Evolutionary conservation across 2,329 filamentous ascomycete genomes (phyloP), one percentile per base, ranked within the genome.

Genomic region (Endothia cerciana): DNA sequence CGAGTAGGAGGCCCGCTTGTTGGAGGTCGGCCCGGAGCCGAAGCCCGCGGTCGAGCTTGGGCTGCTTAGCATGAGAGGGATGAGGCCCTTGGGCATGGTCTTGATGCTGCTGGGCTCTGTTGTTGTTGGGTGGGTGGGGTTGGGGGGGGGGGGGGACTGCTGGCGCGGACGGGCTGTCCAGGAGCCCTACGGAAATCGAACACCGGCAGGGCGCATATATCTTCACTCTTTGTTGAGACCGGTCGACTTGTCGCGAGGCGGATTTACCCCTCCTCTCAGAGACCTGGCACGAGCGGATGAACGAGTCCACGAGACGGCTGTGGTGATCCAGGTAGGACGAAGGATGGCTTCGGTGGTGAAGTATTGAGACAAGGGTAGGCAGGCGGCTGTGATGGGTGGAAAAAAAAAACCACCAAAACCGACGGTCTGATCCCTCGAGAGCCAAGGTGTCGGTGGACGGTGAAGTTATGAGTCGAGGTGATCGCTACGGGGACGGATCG

Each of bases 21-120:
- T 65, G 17, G 47, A 43, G 15, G 19, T 64, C 67, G 84, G 84
- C 63, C 82, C 80, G 8, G 72, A 72, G 57, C 70, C 68, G 57
- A 64, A 61, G 53, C 66, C 64, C 47, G 70, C 70, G 4, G 69
- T 72, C 68, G 45, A 68, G 36, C 40, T 55, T 36, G 66, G 56
- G 30, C 66, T 68, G 61, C 22, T 38, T 19, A 68, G 49, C 66
- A 68, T 68, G 22, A 68, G 64, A 15, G 66, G 66, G 51, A 68
- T 68, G 15, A 68, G 47, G 59, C 66, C 66, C 53, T 66, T 66
- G 19, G 66, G 41, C 66, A 68, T 68, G 38, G n/a, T 59, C 66
- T 58, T 28, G 17, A 40, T 40, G 55, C 55, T 25, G n/a, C 51
- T 56, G 51, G 28, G 51, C 51, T 22, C 19, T 7, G 8, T 28